Evolutionary conservation across 352 stramenopile species (phyloP), one percentile per base, ranked within the genome.

Genomic region (Phytophthora pluvialis): DNA sequence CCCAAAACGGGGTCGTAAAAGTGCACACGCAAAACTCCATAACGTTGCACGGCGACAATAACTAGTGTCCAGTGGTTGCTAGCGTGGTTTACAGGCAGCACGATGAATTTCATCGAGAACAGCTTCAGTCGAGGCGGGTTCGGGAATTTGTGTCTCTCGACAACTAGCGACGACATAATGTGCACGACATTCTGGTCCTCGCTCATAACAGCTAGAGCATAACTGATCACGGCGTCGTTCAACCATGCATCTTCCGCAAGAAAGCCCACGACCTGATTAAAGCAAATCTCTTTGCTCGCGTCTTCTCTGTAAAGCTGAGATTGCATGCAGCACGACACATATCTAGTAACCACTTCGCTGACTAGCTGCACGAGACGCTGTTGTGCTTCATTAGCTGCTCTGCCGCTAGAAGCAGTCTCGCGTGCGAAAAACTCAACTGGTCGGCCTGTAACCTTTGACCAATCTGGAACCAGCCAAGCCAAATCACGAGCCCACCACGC

Each of bases 201-300:
- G 11, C 5, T 51, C 12, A 38, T 51, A 16, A 38, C 6, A 10
- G 28, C 44, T 10, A 38, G n/a, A 38, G 5, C 12, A 15, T 51
- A 51, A 16, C 13, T 51, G 38, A 44, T 44, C 31, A 50, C 43
- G 9, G 43, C 11, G 28, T 50, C 43, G 10, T 35, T 36, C 25
- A 18, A 6, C 43, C 25, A 36, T 4, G 9, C 10, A 6, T 21
- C 25, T 25, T 50, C 13, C 4, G 7, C 12, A 25, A 50, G 5
- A 50, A 21, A 35, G 5, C 43, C 26, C 43, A 50, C 25, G 3
- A 50, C 25, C 6, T 50, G 11, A 21, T 50, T 26, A 36, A 50
- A 48, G 18, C 21, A 33, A 18, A 48, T 33, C 12, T 48, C 42
- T 33, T 50, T 44, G 12, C 25, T 50, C 6, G 11, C 12, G 43